Percentiles rank a stretch among this genome's conserved stretches.
Evolutionary conservation across 768 basidiomycete genomes (phyloP).

Genomic region (Tulasnella sp.): DNA sequence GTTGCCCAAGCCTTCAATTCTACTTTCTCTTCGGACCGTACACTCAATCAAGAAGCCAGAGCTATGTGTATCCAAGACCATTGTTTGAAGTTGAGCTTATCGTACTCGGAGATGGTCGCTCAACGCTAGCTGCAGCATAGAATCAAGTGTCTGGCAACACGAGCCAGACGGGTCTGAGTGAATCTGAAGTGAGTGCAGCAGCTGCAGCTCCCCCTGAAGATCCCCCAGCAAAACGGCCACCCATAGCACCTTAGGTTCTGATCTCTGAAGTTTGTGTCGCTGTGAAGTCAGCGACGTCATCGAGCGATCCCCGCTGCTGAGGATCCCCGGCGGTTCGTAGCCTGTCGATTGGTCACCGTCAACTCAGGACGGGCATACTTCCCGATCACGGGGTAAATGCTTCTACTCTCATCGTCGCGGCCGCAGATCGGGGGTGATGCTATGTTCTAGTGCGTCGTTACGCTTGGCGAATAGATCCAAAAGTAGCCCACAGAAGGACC

Average conservation of each 20-base stretch:
- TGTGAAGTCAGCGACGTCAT: neutral
- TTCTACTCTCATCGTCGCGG: neutral
- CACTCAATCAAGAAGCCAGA: too few relatives aligned
- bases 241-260: neutral
- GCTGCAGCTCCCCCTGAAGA: neutral
- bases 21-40: too few relatives aligned
- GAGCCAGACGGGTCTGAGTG: neutral
- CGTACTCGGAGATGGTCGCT: too few relatives aligned
- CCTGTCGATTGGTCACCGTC: neutral
- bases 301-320: neutral
- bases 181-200: neutral
- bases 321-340: neutral
- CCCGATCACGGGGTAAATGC: neutral
- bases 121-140: too few relatives aligned
- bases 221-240: neutral
- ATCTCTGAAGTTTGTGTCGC: neutral
- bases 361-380: neutral
- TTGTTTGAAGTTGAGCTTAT: too few relatives aligned
- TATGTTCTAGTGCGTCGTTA: too few relatives aligned
- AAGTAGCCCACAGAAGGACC: too few relatives aligned
- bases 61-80: too few relatives aligned
- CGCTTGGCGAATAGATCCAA: too few relatives aligned
- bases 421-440: neutral
- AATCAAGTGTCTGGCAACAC: too few relatives aligned
- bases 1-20: too few relatives aligned